These are phyloP conservation scores for Barnettozyma salicaria DNA, from an alignment of 805 yeast species.

Conservation along the genomic window DNA sequence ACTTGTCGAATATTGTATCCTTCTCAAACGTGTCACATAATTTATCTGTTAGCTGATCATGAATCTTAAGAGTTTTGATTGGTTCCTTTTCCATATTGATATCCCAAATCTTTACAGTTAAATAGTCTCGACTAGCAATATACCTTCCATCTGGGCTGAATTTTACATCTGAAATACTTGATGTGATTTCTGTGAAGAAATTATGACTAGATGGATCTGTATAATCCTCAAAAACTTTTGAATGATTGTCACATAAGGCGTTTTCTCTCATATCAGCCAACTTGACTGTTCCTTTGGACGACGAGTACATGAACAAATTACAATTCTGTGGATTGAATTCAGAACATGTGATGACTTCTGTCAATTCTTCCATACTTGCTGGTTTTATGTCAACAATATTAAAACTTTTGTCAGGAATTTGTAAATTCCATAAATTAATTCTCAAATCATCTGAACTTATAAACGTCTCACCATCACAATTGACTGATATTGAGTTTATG, in stretches of 20 bases:
- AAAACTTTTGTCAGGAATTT: constrained; percentile 90
- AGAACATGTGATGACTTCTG: constrained; percentile 95
- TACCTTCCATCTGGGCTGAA: constrained; percentile 89
- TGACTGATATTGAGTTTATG: constrained; percentile 90
- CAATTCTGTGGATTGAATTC: constrained; percentile 93
- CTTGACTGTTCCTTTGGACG: constrained; percentile 92
- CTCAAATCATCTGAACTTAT: constrained; percentile 90
- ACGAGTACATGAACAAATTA: constrained; percentile 90
- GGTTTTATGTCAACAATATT: constrained; percentile 98
- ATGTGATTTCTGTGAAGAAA: constrained; percentile 95
- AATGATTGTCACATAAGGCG: constrained; percentile 87
- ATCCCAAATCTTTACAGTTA: constrained; percentile 98
- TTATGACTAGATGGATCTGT: constrained; percentile 89
- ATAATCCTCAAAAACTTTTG: constrained; percentile 86
- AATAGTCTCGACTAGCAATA: constrained; percentile 93
- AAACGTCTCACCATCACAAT: constrained; percentile 94
- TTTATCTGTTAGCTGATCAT: constrained; percentile 88
- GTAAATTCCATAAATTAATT: constrained; percentile 91
- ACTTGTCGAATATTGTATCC: constrained; percentile 97
- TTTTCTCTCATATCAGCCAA: constrained; percentile 94
- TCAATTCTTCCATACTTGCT: constrained; percentile 95
- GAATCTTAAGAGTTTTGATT: constrained; percentile 87
- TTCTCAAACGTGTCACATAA: constrained; percentile 97
- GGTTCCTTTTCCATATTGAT: constrained; percentile 95
- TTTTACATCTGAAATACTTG: constrained; percentile 88